These are phyloP conservation scores for Davidsoniella neocaledoniae DNA, from an alignment of 2,329 filamentous ascomycete species.

Conservation along the genomic window DNA sequence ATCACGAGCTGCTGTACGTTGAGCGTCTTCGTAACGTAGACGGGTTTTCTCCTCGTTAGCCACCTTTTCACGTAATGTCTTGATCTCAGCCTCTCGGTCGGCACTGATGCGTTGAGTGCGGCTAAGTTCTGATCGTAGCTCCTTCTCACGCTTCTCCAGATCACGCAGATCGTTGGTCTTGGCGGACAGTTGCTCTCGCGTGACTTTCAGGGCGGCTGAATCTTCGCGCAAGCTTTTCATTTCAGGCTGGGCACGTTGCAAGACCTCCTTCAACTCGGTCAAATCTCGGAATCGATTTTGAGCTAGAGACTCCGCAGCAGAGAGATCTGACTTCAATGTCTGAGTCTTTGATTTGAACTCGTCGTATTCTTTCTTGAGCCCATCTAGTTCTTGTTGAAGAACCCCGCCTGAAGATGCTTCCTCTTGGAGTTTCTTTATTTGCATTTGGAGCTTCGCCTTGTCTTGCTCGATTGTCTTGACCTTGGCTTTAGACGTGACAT, in stretches of 20 bases:
- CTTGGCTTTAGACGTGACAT: slow-evolving; percentile 67
- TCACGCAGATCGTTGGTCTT: slow-evolving; percentile 46
- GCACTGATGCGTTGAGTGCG: slow-evolving; percentile 51
- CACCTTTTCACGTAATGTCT: slow-evolving; percentile 61
- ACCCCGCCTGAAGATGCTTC: slow-evolving; percentile 32
- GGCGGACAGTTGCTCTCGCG: slow-evolving; percentile 54
- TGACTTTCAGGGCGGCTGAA: slow-evolving; percentile 52
- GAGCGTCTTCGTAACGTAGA: slow-evolving; percentile 61
- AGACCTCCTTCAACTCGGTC: slow-evolving; percentile 57
- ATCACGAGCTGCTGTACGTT: slow-evolving; percentile 57
- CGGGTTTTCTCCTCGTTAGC: slow-evolving; percentile 55
- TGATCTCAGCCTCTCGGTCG: slow-evolving; percentile 65
- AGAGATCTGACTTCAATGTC: slow-evolving; percentile 64
- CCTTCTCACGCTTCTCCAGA: slow-evolving; percentile 70
- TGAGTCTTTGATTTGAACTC: slow-evolving; percentile 54
- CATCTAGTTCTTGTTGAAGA: slow-evolving; percentile 8
- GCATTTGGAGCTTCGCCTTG: slow-evolving; percentile 27
- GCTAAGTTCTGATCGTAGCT: slow-evolving; percentile 58
- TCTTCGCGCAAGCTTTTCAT: slow-evolving; percentile 64
- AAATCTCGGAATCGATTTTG: slow-evolving; percentile 79
- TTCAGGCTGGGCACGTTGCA: slow-evolving; percentile 78
- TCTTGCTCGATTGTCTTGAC: slow-evolving; percentile 44
- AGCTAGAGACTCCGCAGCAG: slow-evolving; percentile 71
- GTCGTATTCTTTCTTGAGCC: slow-evolving; percentile 34
- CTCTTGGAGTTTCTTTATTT: slow-evolving; percentile 51